Evolutionary conservation across 768 basidiomycete genomes (phyloP).

Genomic region (Naganishia vaughanmartiniae): DNA sequence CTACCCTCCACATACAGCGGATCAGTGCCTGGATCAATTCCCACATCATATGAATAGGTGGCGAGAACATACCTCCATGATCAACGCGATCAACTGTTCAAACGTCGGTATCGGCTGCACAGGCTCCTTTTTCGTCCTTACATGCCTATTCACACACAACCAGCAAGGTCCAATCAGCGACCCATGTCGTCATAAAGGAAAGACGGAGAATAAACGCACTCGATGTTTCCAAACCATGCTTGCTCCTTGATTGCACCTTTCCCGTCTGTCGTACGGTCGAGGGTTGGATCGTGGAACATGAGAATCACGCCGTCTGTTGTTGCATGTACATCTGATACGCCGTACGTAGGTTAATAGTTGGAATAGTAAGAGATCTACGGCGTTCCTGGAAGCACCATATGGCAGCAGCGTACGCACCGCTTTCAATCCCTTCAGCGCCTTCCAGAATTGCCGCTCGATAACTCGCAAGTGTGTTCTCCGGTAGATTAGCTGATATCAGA

Average conservation of each 20-base stretch:
- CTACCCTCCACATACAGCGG: constrained; percentile 25
- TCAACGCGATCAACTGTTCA: constrained; percentile 48
- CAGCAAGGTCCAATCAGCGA: neutral
- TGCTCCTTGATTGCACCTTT: constrained; percentile 48
- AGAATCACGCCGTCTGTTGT: constrained; percentile 49
- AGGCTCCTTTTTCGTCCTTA: constrained; percentile 49
- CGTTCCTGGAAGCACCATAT: no score
- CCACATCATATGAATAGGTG: neutral
- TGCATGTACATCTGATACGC: constrained; percentile 44
- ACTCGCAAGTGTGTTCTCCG: constrained; percentile 51
- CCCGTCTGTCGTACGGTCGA: constrained; percentile 53
- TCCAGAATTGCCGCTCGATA: constrained; percentile 49
- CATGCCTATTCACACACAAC: constrained; percentile 39
- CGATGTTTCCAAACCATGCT: constrained; percentile 49
- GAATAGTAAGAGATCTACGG: neutral
- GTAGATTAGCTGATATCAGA: constrained; percentile 39
- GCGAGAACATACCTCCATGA: constrained; percentile 47
- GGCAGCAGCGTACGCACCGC: constrained; percentile 36
- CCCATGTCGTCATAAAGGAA: neutral
- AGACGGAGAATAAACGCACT: constrained; percentile 37
- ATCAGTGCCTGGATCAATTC: neutral
- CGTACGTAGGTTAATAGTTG: neutral
- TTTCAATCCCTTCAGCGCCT: constrained; percentile 49
- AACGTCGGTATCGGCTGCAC: constrained; percentile 52
- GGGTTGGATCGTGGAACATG: constrained; percentile 53